phyloP scores from a whole-genome alignment of 495 filamentous ascomycete species.

The Penicillium canescens region DNA sequence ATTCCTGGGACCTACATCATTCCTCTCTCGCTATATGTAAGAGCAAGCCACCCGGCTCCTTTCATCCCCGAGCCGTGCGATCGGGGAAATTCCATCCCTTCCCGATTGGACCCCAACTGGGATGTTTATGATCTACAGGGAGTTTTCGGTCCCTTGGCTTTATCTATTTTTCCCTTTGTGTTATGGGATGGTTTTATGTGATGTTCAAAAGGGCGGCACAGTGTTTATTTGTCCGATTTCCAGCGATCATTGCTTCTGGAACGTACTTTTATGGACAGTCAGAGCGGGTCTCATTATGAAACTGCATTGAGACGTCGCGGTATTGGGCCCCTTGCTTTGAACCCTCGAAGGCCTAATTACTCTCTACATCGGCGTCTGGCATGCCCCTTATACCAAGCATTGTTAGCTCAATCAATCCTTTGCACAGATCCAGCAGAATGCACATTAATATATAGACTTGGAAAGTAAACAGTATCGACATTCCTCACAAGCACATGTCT shows the following conservation, averaged over 20 bases:
- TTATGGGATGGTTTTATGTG: not conserved
- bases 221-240: constrained; percentile 3
- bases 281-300: constrained; percentile 14
- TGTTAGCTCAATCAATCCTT: not conserved
- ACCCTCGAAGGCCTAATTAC: constrained; percentile 4
- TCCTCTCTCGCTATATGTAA: not conserved
- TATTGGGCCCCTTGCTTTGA: constrained; percentile 11
- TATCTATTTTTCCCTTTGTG: constrained; percentile 11
- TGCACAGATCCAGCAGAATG: not conserved
- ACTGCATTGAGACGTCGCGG: constrained; percentile 16
- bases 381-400: constrained; percentile 27
- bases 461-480: constrained; percentile 1
- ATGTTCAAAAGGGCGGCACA: not conserved
- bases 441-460: not conserved
- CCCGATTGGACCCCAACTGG: not conserved
- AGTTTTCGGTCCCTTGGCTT: not conserved
- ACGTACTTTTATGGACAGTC: not conserved
- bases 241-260: not conserved
- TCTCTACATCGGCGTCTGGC: constrained; percentile 14
- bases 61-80: not conserved
- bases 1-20: not conserved
- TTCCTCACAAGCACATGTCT: constrained; percentile 14
- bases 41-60: not conserved
- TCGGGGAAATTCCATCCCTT: not conserved
- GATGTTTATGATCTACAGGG: not conserved